Base-by-base conservation (phyloP, 2,329 filamentous ascomycete genomes). In the Onygena corvina region DNA sequence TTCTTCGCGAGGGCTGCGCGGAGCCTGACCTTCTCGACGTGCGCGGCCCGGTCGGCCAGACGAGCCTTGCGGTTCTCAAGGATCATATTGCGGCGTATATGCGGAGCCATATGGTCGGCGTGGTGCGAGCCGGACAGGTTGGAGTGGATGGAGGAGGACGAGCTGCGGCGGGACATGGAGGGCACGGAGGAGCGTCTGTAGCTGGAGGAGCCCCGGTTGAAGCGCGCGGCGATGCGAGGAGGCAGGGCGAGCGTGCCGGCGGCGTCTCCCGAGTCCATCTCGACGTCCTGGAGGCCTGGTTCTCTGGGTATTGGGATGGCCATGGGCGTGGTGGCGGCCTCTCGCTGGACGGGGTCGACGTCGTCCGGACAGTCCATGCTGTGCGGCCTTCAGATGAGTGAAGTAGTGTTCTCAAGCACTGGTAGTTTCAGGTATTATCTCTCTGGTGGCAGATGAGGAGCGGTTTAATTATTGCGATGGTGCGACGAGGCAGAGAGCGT, bases 21-120 rank as follows among this genome's bases (percentile, higher is more conserved):
- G 52, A 80, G 63, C 56, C 79, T 72, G 46, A 83, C 79, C 60
- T 81, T 78, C 59, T 83, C 79, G 23, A 76, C 79, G 67, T 83
- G 79, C 9, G 77, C 76, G 4, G 79, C 79, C 34, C 79, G 70
- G 59, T 82, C 79, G 47, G 79, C 79, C 35, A 82, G 67, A 48
- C 79, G 71, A 16, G 78, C 79, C 60, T 81, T 82, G 50, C 79
- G 75, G 50, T 66, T 76, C 57, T 83, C 79, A 50, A 83, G 72
- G 45, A 83, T 82, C 29, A 79, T 80, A 11, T 77, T 74, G 45
- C 79, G 76, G 45, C 79, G 79, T 25, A 82, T 71, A 60, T 82
- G 78, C 64, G 82, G 79, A 44, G 78, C 79, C 51, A 82, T 67
- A 60, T 80, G 74, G 50, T 70, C 71, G 64, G 68, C 71, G 16